Evolutionary conservation across 139 green algal genomes (phyloP).

Genomic region (Volvox africanus): DNA sequence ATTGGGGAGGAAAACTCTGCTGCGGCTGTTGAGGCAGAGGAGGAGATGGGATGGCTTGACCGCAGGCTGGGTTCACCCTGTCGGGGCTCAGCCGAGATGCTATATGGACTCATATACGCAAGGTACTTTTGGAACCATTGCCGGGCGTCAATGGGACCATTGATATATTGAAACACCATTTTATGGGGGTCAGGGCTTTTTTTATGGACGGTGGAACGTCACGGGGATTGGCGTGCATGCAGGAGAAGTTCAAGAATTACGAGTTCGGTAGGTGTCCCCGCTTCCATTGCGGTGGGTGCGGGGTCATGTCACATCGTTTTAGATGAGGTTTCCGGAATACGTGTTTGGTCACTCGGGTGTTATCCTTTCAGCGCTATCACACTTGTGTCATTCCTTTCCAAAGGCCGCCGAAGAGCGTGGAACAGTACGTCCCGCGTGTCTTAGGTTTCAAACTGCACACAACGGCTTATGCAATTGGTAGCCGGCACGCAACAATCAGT

Average conservation of each 20-base stretch:
- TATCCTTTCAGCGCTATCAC: neutral
- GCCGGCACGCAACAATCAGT: slow-evolving; percentile 34
- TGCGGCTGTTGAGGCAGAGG: neutral
- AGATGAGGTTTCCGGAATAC: no score
- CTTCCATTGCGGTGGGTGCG: slow-evolving; percentile 78
- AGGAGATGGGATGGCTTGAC: no score
- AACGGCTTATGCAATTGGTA: slow-evolving; percentile 54
- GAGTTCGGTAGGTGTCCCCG: slow-evolving; percentile 95
- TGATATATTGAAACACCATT: neutral
- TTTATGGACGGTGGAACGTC: slow-evolving; percentile 72
- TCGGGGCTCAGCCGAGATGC: slow-evolving; percentile 93
- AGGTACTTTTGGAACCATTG: slow-evolving; percentile 34
- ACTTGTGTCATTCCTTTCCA: neutral
- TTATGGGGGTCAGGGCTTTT: neutral
- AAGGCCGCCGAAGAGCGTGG: slow-evolving; percentile 68
- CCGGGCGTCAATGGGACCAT: neutral
- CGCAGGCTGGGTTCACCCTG: no score
- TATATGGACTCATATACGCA: slow-evolving; percentile 98
- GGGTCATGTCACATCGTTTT: neutral
- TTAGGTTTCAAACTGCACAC: slow-evolving; percentile 96
- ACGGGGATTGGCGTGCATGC: slow-evolving; percentile 82
- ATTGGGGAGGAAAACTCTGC: neutral
- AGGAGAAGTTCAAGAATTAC: slow-evolving; percentile 94
- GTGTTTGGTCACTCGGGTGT: no score
- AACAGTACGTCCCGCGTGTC: slow-evolving; percentile 88